These are phyloP conservation scores for Schizosaccharomyces octosporus DNA, from an alignment of 805 yeast genomes.

Conservation along the genomic window DNA sequence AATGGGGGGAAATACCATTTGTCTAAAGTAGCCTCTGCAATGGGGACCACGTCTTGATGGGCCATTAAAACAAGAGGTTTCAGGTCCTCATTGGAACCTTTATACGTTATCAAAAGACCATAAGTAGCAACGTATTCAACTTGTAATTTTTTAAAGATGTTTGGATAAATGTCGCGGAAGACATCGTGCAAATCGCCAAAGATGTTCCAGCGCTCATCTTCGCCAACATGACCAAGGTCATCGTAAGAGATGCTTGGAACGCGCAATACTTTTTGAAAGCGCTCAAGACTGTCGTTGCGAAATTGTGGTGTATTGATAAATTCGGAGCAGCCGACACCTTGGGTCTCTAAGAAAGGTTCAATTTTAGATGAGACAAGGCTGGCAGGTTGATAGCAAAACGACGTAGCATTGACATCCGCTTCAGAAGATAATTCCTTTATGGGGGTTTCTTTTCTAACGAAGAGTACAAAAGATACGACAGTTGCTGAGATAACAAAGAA, in stretches of 20 bases:
- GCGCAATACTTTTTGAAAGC: not conserved
- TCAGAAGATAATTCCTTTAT: not conserved
- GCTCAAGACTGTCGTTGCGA: not conserved
- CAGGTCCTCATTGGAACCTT: slow-evolving; percentile 25
- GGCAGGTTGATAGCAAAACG: not conserved
- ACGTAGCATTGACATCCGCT: not conserved
- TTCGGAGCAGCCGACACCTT: not conserved
- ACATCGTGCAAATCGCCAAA: slow-evolving; percentile 28
- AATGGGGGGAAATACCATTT: slow-evolving; percentile 51
- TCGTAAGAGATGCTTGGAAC: slow-evolving; percentile 33
- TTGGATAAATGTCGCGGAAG: slow-evolving; percentile 30
- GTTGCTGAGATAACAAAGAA: too few species aligned
- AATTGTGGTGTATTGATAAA: not conserved
- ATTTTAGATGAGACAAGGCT: not conserved
- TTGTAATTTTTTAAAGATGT: slow-evolving; percentile 22
- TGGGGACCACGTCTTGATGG: slow-evolving; percentile 66
- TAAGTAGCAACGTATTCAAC: slow-evolving; percentile 34
- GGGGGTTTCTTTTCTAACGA: not conserved
- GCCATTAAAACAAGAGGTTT: slow-evolving; percentile 51
- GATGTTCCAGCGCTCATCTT: slow-evolving; percentile 25
- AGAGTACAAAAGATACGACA: too few species aligned
- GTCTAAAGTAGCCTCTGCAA: slow-evolving; percentile 26
- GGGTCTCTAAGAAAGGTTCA: not conserved
- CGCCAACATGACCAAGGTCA: slow-evolving; percentile 23
- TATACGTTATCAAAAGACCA: slow-evolving; percentile 39